A percentile compares a stretch with the other conserved stretches of the same genome.
Evolutionary conservation across 768 basidiomycete genomes (phyloP).

Genomic region (Leccinum subgranulosum): DNA sequence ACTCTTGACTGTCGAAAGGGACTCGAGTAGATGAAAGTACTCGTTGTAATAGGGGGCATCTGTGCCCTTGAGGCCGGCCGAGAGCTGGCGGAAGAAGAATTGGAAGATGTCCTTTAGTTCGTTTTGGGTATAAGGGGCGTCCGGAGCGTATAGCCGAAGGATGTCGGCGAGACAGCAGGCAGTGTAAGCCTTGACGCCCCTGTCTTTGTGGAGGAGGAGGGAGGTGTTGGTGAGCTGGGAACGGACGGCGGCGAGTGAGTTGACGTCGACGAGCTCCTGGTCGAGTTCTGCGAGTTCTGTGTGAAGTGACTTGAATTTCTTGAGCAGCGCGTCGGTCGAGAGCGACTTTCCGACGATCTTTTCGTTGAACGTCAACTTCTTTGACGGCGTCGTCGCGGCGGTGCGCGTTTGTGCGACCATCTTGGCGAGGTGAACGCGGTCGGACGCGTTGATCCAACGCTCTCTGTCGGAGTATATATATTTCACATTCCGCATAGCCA

Average conservation of each 20-base stretch:
- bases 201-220: conserved; percentile 91
- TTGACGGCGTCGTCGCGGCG: conserved; percentile 45
- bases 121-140: conserved; percentile 88
- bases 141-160: conserved; percentile 90
- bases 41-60: conserved; percentile 87
- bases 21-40: conserved; percentile 94
- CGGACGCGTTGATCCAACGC: conserved; percentile 13
- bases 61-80: conserved; percentile 65
- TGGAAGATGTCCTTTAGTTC: conserved; percentile 96
- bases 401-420: conserved; percentile 79
- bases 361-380: conserved; percentile 75
- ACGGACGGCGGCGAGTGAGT: conserved; percentile 64
- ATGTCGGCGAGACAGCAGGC: conserved; percentile 95
- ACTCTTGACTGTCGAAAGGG: conserved; percentile 90
- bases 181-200: conserved; percentile 91
- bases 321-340: conserved; percentile 78
- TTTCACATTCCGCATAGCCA: neutral
- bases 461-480: conserved; percentile 9
- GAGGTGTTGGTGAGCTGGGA: conserved; percentile 77
- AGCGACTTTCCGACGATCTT: conserved; percentile 76
- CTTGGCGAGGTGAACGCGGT: neutral
- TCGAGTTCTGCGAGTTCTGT: conserved; percentile 77
- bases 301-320: conserved; percentile 81
- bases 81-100: conserved; percentile 90
- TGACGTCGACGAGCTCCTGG: conserved; percentile 79